A percentile compares a stretch with the other conserved stretches of the same genome.
phyloP scores from a whole-genome alignment of 1,284 basidiomycete species.

The Leucocoprinus gongylophorus region DNA sequence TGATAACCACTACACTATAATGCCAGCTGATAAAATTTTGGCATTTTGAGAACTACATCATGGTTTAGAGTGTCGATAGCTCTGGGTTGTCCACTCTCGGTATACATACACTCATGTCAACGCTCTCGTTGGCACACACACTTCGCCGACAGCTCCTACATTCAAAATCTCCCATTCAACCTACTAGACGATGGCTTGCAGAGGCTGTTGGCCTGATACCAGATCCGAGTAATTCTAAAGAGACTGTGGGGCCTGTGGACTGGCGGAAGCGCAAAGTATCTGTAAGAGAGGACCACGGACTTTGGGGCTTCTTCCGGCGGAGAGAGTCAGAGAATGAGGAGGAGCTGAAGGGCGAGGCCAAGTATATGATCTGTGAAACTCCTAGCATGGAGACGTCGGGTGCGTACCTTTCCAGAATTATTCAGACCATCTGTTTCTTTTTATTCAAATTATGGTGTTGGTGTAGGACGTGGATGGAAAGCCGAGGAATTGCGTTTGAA shows the following conservation, averaged over 20 bases:
- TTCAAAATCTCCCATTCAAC: slow-evolving; percentile 9
- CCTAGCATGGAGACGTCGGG: slow-evolving; percentile 33
- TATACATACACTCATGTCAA: background rate
- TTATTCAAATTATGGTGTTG: background rate
- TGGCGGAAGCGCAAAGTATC: slow-evolving; percentile 24
- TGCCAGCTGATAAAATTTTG: slow-evolving; percentile 12
- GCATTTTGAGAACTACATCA: background rate
- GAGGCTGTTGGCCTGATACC: slow-evolving; percentile 2
- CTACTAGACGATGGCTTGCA: slow-evolving; percentile 12
- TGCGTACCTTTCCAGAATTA: slow-evolving; percentile 14
- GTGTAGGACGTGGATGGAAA: slow-evolving; percentile 76
- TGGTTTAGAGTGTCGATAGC: too few relatives aligned
- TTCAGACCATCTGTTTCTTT: background rate
- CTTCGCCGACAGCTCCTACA: slow-evolving; percentile 4
- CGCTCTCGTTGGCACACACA: slow-evolving; percentile 4
- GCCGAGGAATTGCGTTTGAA: slow-evolving; percentile 82
- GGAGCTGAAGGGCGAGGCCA: slow-evolving; percentile 32
- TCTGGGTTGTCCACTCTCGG: background rate
- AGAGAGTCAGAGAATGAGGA: slow-evolving; percentile 27
- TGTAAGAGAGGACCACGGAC: slow-evolving; percentile 52
- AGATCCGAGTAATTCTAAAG: background rate
- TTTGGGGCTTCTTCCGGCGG: slow-evolving; percentile 69
- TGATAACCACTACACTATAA: slow-evolving; percentile 30
- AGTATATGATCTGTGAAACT: slow-evolving; percentile 44
- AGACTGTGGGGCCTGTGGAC: slow-evolving; percentile 2